These are phyloP conservation scores for Handroanthus guayacan DNA, from an alignment of 257 asterid genomes.

Conservation along the genomic window DNA sequence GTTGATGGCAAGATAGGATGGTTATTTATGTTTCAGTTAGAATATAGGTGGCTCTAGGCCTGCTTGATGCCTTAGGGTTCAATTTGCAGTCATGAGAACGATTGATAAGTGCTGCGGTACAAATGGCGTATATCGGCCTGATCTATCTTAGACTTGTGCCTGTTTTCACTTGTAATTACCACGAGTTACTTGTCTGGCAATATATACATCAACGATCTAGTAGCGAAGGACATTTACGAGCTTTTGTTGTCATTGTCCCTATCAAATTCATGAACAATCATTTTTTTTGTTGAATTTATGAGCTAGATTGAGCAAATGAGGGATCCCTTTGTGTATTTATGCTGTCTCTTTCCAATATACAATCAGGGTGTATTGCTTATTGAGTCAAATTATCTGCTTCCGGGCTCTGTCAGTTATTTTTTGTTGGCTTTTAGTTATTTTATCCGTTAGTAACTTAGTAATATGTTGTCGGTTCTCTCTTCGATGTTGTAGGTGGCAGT, in stretches of 20 bases:
- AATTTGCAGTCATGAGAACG: not conserved
- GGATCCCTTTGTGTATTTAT: not conserved
- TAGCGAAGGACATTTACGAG: constrained; percentile 18
- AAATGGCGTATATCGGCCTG: too few relatives aligned
- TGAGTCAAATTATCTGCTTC: not conserved
- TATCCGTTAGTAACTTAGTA: too few relatives aligned
- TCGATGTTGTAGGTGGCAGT: too few relatives aligned
- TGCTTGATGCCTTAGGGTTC: not conserved
- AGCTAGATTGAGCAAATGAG: constrained; percentile 2
- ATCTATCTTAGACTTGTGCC: constrained; percentile 10
- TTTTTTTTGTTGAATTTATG: constrained; percentile 8
- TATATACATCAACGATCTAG: not conserved
- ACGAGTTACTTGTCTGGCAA: constrained; percentile 8
- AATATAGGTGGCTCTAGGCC: not conserved
- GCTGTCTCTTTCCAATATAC: not conserved
- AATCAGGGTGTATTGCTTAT: not conserved
- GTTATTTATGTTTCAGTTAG: too few relatives aligned
- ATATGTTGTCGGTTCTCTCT: too few relatives aligned
- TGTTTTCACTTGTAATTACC: constrained; percentile 19
- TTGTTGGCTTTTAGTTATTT: not conserved
- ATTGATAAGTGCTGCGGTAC: too few relatives aligned
- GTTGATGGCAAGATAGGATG: not conserved
- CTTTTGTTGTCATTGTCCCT: not conserved
- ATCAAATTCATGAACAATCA: not conserved
- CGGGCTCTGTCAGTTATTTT: not conserved